These are phyloP conservation scores for Medakamo hakoo DNA, from an alignment of 139 green algal genomes.

Conservation along the genomic window DNA sequence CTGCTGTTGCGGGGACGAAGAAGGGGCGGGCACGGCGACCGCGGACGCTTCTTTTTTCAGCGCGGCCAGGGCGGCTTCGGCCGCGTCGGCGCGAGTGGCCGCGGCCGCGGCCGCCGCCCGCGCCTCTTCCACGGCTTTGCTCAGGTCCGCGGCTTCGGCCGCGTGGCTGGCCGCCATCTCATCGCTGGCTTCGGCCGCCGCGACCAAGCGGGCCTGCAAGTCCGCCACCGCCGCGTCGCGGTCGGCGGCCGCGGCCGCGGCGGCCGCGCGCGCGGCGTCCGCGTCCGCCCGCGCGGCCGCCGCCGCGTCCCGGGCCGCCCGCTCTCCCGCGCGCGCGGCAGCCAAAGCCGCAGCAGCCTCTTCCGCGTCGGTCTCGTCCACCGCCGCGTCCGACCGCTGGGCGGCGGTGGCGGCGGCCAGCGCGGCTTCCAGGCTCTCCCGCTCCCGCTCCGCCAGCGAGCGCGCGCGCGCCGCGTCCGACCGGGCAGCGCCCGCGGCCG, in stretches of 20 bases:
- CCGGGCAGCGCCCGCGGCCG: too few relatives aligned
- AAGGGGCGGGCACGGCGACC: too few relatives aligned
- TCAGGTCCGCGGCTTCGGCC: background rate
- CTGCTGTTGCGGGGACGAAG: too few relatives aligned
- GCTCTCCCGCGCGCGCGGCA: background rate
- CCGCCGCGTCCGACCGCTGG: too few relatives aligned
- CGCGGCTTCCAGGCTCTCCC: background rate
- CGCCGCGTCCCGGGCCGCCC: background rate
- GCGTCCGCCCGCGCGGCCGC: too few relatives aligned
- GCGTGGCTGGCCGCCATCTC: background rate
- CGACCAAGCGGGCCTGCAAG: background rate
- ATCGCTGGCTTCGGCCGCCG: too few relatives aligned
- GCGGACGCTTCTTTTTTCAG: too few relatives aligned
- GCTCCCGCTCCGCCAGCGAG: too few relatives aligned
- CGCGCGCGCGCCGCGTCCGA: too few relatives aligned
- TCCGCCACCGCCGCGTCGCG: background rate
- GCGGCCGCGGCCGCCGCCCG: too few relatives aligned
- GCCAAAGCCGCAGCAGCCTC: background rate
- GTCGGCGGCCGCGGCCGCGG: too few relatives aligned
- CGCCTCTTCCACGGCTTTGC: background rate
- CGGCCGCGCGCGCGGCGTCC: too few relatives aligned
- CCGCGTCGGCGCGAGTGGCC: background rate
- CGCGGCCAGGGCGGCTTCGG: background rate
- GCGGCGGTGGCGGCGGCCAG: background rate
- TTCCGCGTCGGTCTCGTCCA: background rate